A percentile compares a stretch with the other conserved stretches of the same genome.
These are phyloP conservation scores for Vaccinium vitisidaea DNA, from an alignment of 148 eudicot genomes.

Conservation along the genomic window DNA sequence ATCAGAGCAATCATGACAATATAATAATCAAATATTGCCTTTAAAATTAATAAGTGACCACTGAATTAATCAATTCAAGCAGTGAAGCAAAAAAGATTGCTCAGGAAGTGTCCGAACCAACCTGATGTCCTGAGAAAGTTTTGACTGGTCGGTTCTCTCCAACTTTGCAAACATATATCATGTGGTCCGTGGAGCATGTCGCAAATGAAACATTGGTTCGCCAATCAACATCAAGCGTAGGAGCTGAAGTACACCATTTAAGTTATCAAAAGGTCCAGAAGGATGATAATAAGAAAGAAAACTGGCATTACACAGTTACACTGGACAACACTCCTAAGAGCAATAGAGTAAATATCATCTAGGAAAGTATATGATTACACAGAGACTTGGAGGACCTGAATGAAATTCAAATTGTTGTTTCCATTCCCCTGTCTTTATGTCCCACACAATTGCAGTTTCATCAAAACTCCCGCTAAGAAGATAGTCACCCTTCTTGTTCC, in stretches of 20 bases:
- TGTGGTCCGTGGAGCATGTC: slow-evolving; percentile 69
- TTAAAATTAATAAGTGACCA: background rate
- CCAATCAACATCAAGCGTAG: slow-evolving; percentile 81
- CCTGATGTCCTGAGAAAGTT: slow-evolving; percentile 75
- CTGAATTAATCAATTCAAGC: background rate
- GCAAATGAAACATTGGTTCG: slow-evolving; percentile 71
- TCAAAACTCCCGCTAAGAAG: slow-evolving; percentile 75
- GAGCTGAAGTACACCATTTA: slow-evolving; percentile 37
- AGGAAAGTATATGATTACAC: background rate
- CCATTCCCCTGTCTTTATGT: slow-evolving; percentile 62
- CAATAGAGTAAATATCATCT: background rate
- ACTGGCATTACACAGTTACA: background rate
- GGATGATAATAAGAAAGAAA: background rate
- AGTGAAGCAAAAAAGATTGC: background rate
- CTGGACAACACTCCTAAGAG: background rate
- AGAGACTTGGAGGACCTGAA: slow-evolving; percentile 38
- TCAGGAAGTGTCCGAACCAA: slow-evolving; percentile 21
- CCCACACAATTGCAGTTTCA: slow-evolving; percentile 78
- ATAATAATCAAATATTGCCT: background rate
- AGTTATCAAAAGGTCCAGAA: background rate
- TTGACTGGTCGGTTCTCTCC: slow-evolving; percentile 56
- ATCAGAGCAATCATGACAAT: background rate
- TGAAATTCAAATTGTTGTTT: slow-evolving; percentile 75
- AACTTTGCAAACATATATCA: slow-evolving; percentile 70
- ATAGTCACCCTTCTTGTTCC: slow-evolving; percentile 80